Evolutionary conservation across 495 filamentous ascomycete genomes (phyloP).

Genomic region (Pyrenula aspistea): DNA sequence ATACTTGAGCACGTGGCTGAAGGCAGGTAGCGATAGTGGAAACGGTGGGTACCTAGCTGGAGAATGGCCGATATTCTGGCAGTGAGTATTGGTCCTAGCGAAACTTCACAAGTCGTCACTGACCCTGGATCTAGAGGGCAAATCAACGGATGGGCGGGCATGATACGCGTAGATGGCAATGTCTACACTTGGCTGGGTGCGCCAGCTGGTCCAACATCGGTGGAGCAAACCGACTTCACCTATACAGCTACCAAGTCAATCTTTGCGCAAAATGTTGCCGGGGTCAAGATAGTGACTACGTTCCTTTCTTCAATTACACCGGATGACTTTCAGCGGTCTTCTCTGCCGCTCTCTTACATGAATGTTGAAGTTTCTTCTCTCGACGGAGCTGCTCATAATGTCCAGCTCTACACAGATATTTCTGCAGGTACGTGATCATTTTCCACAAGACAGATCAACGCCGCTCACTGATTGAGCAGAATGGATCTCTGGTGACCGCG

Average conservation of each 20-base stretch:
- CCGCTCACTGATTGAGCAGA: conserved; percentile 24
- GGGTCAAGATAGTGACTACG: conserved; percentile 39
- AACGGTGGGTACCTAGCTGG: conserved; percentile 48
- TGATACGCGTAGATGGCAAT: conserved; percentile 43
- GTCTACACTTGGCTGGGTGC: conserved; percentile 47
- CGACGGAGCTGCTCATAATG: conserved; percentile 40
- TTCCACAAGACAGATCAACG: not conserved
- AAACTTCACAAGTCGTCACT: not conserved
- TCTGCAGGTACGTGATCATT: conserved; percentile 37
- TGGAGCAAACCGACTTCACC: conserved; percentile 38
- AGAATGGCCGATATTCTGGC: conserved; percentile 44
- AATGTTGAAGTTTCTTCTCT: conserved; percentile 38
- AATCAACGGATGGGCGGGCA: conserved; percentile 39
- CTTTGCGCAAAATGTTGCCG: conserved; percentile 39
- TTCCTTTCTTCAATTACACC: conserved; percentile 49
- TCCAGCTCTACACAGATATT: conserved; percentile 48
- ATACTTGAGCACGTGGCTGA: conserved; percentile 43
- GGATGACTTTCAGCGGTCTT: conserved; percentile 40
- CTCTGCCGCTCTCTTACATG: conserved; percentile 43
- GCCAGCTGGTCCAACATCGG: conserved; percentile 19
- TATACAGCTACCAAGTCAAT: conserved; percentile 49
- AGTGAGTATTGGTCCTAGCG: conserved; percentile 22
- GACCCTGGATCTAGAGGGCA: conserved; percentile 24
- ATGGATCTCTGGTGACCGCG: conserved; percentile 44
- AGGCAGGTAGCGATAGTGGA: conserved; percentile 37